Percentiles rank a stretch among this genome's conserved stretches.
Evolutionary conservation across 768 basidiomycete species (phyloP).

Genomic region (Coprinopsis strossmayeri): DNA sequence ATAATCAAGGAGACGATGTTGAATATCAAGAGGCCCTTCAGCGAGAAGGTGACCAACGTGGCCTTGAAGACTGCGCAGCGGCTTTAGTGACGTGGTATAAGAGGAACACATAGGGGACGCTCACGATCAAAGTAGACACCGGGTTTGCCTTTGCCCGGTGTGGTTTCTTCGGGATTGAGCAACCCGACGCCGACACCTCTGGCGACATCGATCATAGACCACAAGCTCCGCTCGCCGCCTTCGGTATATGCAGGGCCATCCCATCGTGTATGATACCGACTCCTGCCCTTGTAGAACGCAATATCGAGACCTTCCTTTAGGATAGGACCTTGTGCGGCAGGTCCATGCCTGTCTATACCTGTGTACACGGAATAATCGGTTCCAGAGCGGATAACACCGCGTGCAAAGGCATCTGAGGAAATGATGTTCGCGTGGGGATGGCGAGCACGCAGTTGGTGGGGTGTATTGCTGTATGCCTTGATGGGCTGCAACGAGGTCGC

Average conservation of each 20-base stretch:
- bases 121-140: slow-evolving; percentile 70
- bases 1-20: slow-evolving; percentile 56
- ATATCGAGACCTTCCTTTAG: slow-evolving; percentile 66
- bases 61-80: slow-evolving; percentile 48
- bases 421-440: slow-evolving; percentile 68
- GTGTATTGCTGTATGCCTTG: slow-evolving; percentile 33
- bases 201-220: slow-evolving; percentile 74
- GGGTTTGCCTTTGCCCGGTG: slow-evolving; percentile 5
- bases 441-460: slow-evolving; percentile 14
- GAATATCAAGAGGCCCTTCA: slow-evolving; percentile 41
- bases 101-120: too few species aligned
- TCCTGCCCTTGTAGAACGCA: slow-evolving; percentile 71
- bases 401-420: slow-evolving; percentile 61
- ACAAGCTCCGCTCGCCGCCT: slow-evolving; percentile 49
- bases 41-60: slow-evolving; percentile 47
- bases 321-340: slow-evolving; percentile 18
- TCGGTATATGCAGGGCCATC: slow-evolving; percentile 58
- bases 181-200: slow-evolving; percentile 49
- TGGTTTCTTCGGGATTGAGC: slow-evolving; percentile 29
- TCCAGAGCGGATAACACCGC: slow-evolving; percentile 55
- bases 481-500: slow-evolving; percentile 55
- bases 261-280: slow-evolving; percentile 70
- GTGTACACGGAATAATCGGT: slow-evolving; percentile 75
- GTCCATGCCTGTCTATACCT: slow-evolving; percentile 16
- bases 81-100: background rate